These are phyloP conservation scores for Pyropia yezoensis DNA, from an alignment of 23 red algal species.

Conservation along the genomic window DNA sequence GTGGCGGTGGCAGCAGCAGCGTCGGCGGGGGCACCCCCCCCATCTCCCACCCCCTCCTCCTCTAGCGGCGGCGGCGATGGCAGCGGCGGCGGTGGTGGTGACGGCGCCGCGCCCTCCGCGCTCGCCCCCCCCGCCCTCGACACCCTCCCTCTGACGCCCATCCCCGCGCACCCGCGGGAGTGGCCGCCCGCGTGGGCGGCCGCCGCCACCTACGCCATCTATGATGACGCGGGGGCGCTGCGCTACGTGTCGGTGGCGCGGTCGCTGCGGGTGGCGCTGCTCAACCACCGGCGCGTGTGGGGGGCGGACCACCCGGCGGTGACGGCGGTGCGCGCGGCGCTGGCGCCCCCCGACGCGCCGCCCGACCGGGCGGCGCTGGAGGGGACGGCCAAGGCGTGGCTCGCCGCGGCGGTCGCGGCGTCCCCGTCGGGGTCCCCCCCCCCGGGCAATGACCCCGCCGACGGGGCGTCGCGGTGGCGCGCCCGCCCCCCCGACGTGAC, in stretches of 20 bases:
- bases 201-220: conserved; percentile 46
- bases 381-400: conserved; percentile 36
- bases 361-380: conserved; percentile 25
- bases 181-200: conserved; percentile 19
- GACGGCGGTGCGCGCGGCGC: conserved; percentile 26
- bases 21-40: too few relatives aligned
- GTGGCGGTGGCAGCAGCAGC: too few relatives aligned
- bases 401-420: conserved; percentile 13
- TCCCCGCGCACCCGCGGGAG: background rate
- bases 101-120: too few relatives aligned
- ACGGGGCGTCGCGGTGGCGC: conserved; percentile 24
- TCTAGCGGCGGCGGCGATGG: too few relatives aligned
- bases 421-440: conserved; percentile 9
- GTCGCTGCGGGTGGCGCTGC: conserved; percentile 28
- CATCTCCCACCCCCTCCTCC: too few relatives aligned
- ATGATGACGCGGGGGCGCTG: background rate
- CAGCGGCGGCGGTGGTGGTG: too few relatives aligned
- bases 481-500: background rate
- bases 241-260: conserved; percentile 47
- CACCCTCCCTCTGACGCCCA: conserved; percentile 19
- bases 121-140: conserved; percentile 8
- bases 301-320: background rate
- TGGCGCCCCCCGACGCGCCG: conserved; percentile 18
- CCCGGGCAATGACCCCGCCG: conserved; percentile 31
- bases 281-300: conserved; percentile 13